phyloP scores from a whole-genome alignment of 768 basidiomycete genomes.

The Hortiboletus campestris region DNA sequence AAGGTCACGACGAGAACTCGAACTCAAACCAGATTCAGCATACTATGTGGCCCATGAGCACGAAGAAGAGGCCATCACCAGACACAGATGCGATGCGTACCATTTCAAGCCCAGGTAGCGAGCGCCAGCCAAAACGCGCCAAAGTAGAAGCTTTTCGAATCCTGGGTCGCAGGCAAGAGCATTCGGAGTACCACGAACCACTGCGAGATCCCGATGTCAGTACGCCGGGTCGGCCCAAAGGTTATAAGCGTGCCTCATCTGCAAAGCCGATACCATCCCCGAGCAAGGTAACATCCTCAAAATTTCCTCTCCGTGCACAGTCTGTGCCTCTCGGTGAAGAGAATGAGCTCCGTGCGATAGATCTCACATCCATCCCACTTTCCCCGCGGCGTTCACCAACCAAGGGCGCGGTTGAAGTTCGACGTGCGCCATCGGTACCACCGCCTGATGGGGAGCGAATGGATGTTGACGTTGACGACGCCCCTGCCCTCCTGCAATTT shows the following conservation, averaged over 20 bases:
- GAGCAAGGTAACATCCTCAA: conserved; percentile 2
- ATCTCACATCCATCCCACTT: conserved; percentile 22
- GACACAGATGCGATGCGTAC: conserved; percentile 17
- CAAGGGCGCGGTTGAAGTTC: conserved; percentile 20
- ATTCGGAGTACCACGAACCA: conserved; percentile 18
- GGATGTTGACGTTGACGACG: conserved; percentile 23
- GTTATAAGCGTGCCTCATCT: conserved; percentile 22
- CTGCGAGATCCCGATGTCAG: conserved; percentile 18
- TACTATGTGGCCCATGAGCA: conserved; percentile 1
- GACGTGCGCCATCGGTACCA: conserved; percentile 25
- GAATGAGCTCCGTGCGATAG: conserved; percentile 13
- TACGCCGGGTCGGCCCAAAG: neutral
- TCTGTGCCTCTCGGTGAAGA: conserved; percentile 29
- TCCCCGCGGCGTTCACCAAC: conserved; percentile 29
- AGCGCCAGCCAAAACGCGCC: conserved; percentile 26
- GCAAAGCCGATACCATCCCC: conserved; percentile 20
- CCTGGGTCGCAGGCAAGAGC: conserved; percentile 10
- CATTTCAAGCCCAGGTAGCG: conserved; percentile 10
- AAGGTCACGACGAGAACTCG: neutral
- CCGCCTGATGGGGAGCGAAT: conserved; percentile 21
- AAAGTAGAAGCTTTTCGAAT: conserved; percentile 22
- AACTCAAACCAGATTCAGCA: neutral
- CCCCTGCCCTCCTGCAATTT: conserved; percentile 21
- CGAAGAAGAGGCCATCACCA: conserved; percentile 33
- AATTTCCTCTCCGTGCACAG: conserved; percentile 24